These are phyloP conservation scores for Thelonectria olida DNA, from an alignment of 2,329 filamentous ascomycete genomes.

Conservation along the genomic window DNA sequence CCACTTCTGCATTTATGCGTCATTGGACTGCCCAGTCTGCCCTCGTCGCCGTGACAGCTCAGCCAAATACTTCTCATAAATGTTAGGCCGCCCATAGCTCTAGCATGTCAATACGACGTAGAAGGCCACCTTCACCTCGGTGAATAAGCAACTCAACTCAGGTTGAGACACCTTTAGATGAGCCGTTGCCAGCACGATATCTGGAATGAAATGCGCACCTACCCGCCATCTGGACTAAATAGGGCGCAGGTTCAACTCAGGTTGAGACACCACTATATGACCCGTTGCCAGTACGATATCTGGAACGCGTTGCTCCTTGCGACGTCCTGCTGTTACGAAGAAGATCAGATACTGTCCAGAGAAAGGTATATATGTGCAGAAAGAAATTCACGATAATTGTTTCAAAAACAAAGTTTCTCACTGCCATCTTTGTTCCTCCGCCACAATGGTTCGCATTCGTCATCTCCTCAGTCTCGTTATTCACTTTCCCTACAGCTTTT, in stretches of 20 bases:
- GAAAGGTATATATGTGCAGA: conserved; percentile 32
- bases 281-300: conserved; percentile 29
- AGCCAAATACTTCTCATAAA: too few species aligned
- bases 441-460: conserved; percentile 35
- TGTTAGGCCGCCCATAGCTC: background rate
- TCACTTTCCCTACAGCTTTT: conserved; percentile 18
- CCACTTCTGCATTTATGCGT: background rate
- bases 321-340: conserved; percentile 24
- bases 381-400: background rate
- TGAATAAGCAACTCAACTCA: too few species aligned
- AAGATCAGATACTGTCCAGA: background rate
- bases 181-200: too few species aligned
- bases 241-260: conserved; percentile 26
- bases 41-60: background rate
- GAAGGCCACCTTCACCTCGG: background rate
- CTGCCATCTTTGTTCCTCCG: conserved; percentile 3
- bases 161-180: too few species aligned
- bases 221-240: conserved; percentile 22
- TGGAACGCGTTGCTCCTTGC: conserved; percentile 48
- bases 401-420: conserved; percentile 5
- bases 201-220: conserved; percentile 29
- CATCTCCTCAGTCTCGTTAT: conserved; percentile 31
- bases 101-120: background rate
- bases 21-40: background rate
- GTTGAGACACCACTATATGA: conserved; percentile 33